Evolutionary conservation across 2,329 filamentous ascomycete species (phyloP).

Genomic region (Aspergillus jensenii): DNA sequence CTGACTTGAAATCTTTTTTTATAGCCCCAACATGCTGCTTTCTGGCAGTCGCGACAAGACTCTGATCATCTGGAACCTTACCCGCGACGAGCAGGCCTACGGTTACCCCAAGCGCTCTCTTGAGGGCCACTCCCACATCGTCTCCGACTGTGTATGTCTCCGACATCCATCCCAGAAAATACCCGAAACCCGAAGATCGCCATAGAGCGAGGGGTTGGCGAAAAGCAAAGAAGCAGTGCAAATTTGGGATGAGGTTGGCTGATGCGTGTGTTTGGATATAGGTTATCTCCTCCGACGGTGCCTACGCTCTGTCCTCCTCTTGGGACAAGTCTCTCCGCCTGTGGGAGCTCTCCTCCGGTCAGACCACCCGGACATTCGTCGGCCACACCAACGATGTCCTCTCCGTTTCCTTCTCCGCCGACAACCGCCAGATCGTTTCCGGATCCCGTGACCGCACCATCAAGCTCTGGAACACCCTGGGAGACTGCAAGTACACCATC

Average conservation of each 20-base stretch:
- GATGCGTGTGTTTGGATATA: conserved; percentile 43
- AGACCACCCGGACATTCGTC: conserved; percentile 96
- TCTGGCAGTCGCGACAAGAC: conserved; percentile 97
- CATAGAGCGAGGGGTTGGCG: not conserved
- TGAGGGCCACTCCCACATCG: conserved; percentile 98
- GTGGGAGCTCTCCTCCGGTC: conserved; percentile 97
- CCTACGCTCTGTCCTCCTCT: conserved; percentile 96
- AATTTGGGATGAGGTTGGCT: conserved; percentile 25
- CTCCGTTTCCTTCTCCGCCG: conserved; percentile 99
- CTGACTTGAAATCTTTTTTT: conserved; percentile 35
- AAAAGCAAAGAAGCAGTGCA: not conserved
- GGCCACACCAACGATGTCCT: conserved; percentile 99
- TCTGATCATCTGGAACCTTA: conserved; percentile 99
- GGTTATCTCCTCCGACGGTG: conserved; percentile 99
- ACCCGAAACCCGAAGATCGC: conserved; percentile 2
- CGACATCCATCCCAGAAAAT: conserved; percentile 12
- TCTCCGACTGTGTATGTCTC: conserved; percentile 95
- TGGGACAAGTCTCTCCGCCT: conserved; percentile 99
- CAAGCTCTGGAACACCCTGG: conserved; percentile 99
- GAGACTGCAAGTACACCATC: conserved; percentile 99
- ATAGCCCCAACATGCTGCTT: conserved; percentile 98
- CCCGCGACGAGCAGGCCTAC: conserved; percentile 96
- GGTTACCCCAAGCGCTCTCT: conserved; percentile 99
- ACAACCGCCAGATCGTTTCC: conserved; percentile 99
- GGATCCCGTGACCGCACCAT: conserved; percentile 97